Evolutionary conservation across 2,329 filamentous ascomycete species (phyloP).

Genomic region (Aspergillus brasiliensis): DNA sequence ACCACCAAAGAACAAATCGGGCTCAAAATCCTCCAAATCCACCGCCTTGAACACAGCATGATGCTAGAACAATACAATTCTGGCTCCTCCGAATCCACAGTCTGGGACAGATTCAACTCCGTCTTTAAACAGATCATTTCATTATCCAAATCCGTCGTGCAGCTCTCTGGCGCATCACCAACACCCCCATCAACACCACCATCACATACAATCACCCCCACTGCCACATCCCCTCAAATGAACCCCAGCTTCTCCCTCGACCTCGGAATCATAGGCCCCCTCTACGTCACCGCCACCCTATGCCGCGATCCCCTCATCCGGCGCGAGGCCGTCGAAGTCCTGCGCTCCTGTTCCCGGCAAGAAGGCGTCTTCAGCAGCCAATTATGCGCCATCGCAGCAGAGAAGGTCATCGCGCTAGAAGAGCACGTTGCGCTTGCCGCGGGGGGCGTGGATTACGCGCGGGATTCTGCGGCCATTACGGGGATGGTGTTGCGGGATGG

Average conservation of each 20-base stretch:
- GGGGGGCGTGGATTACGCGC: background rate
- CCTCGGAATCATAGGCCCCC: slow-evolving; percentile 28
- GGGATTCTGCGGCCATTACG: background rate
- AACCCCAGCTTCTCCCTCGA: slow-evolving; percentile 29
- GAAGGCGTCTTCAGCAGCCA: slow-evolving; percentile 27
- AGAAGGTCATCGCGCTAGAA: slow-evolving; percentile 27
- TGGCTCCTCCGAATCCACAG: slow-evolving; percentile 16
- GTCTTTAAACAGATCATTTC: slow-evolving; percentile 29
- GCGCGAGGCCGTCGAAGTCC: slow-evolving; percentile 28
- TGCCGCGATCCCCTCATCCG: slow-evolving; percentile 34
- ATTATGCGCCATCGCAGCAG: slow-evolving; percentile 22
- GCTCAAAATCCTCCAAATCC: slow-evolving; percentile 8
- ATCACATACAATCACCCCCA: too few species aligned
- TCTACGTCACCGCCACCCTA: slow-evolving; percentile 30
- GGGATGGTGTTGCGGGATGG: background rate
- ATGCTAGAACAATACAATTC: slow-evolving; percentile 12
- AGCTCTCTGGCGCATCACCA: slow-evolving; percentile 4
- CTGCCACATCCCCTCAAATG: background rate
- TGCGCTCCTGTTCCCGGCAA: slow-evolving; percentile 23
- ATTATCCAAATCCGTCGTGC: slow-evolving; percentile 28
- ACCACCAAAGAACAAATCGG: slow-evolving; percentile 8
- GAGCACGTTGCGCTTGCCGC: slow-evolving; percentile 11
- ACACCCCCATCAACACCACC: background rate
- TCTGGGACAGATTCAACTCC: slow-evolving; percentile 27
- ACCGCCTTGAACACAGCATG: slow-evolving; percentile 6